Base-by-base conservation (phyloP, 495 filamentous ascomycete species). In the Hypoxylon trugodes region DNA sequence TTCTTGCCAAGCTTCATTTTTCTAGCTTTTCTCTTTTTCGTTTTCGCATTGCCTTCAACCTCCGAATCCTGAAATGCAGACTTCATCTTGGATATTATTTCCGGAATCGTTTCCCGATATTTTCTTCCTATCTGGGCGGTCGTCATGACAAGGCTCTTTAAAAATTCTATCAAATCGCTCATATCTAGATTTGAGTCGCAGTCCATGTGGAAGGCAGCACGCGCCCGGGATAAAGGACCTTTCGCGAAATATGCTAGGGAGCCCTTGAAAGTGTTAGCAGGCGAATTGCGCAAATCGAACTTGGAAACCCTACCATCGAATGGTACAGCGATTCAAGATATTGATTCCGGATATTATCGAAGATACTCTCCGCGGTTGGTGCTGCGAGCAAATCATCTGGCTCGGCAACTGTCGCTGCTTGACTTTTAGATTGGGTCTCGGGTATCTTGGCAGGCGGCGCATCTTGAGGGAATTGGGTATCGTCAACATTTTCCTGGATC, bases 181-280 rank as follows among this genome's bases (percentile, higher is more conserved):
- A 78, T 80, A 12, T 84, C 80, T n/a, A 84, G 72, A 41, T 75
- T 79, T 4, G 76, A 72, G 51, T 84, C 81, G 54, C 73, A 79
- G 21, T 85, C 78, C 21, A 84, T 74, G 64, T 89, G 85, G 60
- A 96, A 92, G 28, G 86, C 85, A 42, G 87, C 88, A 50, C 95
- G 84, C 16, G 91, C 92, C 67, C 92, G 85, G n/a, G 96, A 90
- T 16, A 98, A 80, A 3, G 95, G 92, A 1, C 95, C 95, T 79
- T 98, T 98, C 15, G 94, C 90, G 79, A 98, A 98, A 73, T 97
- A 98, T 62, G 94, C 96, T 66, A 98, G 77, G 9, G 95, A 95
- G 18, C 92, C 89, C 87, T 93, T 35, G 13, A 9, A n/a, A 38
- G 32, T 52, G 68, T 78, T 54, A 79, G 70, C 37, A 10, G 25